Evolutionary conservation across 2,329 filamentous ascomycete genomes (phyloP), one percentile per base, ranked within the genome.

Genomic region (Fusarium sp.): DNA sequence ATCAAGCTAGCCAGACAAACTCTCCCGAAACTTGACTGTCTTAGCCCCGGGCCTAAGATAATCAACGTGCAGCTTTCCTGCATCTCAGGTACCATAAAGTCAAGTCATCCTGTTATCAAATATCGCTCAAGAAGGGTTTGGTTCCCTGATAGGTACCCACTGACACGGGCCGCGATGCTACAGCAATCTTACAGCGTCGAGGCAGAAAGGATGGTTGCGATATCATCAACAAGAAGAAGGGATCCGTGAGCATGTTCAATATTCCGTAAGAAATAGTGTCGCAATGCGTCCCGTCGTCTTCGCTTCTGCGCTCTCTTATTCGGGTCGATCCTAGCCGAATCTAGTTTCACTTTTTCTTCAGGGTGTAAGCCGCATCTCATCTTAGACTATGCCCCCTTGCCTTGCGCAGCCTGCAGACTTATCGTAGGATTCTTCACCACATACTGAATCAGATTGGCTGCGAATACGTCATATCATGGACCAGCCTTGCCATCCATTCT

Each of bases 11-110:
- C 40, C 38, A 59, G 54, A 62, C 59, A 58, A 42, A 57, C 50
- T 23, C 23, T 23, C 23, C 23, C 23, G 23, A 23, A 23, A 23
- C 23, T 23, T 23, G 23, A 23, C 23, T 23, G 23, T 23, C 23
- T 23, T 23, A 23, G 23, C 5, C 5, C 23, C 23, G 23, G 45
- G 56, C 64, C 66, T 59, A 69, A 74, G 72, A 74, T 74, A 74
- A 74, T 73, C 72, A 74, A 74, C 66, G 57, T 74, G 72, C 72
- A 74, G 62, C 64, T 44, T 65, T 66, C 57, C 52, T 69, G 65
- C 69, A 71, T 72, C 65, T 57, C 70, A 65, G 70, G 64, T 55
- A 70, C 69, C 65, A 58, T 51, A 23, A 23, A 23, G 23, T 23
- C 23, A 23, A 23, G 23, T 23, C 23, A 23, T 23, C 5, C 4